phyloP scores from a whole-genome alignment of 805 yeast species.

The Metschnikowia peoriensis region DNA sequence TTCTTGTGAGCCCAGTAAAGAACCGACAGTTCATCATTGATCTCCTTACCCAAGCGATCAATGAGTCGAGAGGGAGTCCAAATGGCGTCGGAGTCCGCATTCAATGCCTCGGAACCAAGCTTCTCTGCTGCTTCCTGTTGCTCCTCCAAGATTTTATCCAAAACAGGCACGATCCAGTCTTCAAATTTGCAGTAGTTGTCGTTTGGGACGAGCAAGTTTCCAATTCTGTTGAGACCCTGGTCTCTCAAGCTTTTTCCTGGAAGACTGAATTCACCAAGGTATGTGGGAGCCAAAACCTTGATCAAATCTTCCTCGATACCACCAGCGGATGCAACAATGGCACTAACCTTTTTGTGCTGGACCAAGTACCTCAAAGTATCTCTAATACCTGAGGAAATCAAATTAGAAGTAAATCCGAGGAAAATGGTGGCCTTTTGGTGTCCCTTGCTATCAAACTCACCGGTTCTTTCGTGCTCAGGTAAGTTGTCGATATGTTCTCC shows the following conservation, averaged over 20 bases:
- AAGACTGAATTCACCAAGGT: conserved; percentile 84
- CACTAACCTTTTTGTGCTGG: conserved; percentile 91
- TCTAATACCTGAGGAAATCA: conserved; percentile 91
- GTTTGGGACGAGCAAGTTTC: conserved; percentile 94
- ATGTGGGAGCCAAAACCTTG: conserved; percentile 95
- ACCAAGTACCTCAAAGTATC: conserved; percentile 87
- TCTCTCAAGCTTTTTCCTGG: conserved; percentile 83
- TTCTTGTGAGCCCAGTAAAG: conserved; percentile 98
- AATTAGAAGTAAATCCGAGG: conserved; percentile 94
- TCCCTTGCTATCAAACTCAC: conserved; percentile 75
- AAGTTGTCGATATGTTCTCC: conserved; percentile 71
- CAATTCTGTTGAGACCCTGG: conserved; percentile 96
- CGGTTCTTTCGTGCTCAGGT: conserved; percentile 64
- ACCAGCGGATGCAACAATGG: conserved; percentile 96
- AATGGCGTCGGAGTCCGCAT: conserved; percentile 61
- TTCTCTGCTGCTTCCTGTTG: conserved; percentile 64
- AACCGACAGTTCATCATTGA: conserved; percentile 89
- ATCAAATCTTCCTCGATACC: conserved; percentile 97
- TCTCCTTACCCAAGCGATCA: conserved; percentile 92
- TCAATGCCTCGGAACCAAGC: conserved; percentile 52
- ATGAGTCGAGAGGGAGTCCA: conserved; percentile 96
- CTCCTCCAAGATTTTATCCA: conserved; percentile 84
- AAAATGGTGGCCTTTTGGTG: conserved; percentile 85
- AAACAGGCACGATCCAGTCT: conserved; percentile 96
- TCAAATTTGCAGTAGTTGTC: conserved; percentile 97